Evolutionary conservation across 75 land plant species (phyloP).

Genomic region (Selaginella tamariscina): DNA sequence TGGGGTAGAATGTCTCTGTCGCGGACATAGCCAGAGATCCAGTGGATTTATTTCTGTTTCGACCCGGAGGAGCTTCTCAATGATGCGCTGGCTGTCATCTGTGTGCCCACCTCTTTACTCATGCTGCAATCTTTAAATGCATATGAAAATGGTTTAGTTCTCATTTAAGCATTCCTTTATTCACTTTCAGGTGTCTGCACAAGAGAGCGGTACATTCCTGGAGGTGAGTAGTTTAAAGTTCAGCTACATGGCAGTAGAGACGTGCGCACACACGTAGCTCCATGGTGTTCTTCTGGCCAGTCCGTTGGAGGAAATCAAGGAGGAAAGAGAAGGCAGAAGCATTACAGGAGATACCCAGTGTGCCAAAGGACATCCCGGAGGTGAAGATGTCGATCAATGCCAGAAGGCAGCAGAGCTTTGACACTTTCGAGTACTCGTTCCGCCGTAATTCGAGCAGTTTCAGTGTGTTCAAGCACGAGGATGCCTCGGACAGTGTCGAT

Average conservation of each 20-base stretch:
- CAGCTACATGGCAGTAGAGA: too few species aligned
- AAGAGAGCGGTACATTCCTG: not conserved
- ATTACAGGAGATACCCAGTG: not conserved
- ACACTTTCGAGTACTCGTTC: not conserved
- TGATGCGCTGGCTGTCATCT: too few species aligned
- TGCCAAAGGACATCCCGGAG: not conserved
- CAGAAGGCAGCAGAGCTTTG: not conserved
- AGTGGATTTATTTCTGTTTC: not conserved
- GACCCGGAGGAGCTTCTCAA: not conserved
- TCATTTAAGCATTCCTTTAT: too few species aligned
- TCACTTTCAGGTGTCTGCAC: too few species aligned
- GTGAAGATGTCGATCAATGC: not conserved
- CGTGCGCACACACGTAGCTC: too few species aligned
- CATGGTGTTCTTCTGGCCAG: not conserved
- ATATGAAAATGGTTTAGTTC: too few species aligned
- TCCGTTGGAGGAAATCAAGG: not conserved
- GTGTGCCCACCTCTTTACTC: too few species aligned
- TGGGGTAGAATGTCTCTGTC: not conserved
- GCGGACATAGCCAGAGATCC: not conserved
- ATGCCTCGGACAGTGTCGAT: not conserved
- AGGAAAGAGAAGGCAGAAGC: not conserved
- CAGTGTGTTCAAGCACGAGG: not conserved
- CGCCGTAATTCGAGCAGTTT: not conserved
- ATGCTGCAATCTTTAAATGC: too few species aligned
- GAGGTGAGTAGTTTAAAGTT: not conserved